Conservation (phyloP, 176 grass and related monocot genomes). For the Zoysia japonica region DNA sequence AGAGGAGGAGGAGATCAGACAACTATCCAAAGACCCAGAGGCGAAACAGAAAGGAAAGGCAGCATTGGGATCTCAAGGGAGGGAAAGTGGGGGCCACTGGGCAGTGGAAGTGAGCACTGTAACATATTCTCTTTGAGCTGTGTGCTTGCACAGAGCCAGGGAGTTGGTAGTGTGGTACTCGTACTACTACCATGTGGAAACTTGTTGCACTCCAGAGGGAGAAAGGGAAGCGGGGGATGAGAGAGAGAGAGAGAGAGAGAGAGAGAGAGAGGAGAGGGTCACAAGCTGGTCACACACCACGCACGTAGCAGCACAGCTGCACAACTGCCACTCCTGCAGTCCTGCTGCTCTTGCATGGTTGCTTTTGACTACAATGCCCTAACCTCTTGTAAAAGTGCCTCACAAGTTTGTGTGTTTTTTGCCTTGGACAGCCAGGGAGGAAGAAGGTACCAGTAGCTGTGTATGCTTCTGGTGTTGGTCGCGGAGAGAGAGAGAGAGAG, state of each 20-base stretch:
- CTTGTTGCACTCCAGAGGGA: slow-evolving; percentile 30
- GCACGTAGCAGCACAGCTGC: slow-evolving; percentile 12
- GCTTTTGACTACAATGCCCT: slow-evolving; percentile 63
- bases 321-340: slow-evolving; percentile 37
- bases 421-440: slow-evolving; percentile 21
- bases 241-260: slow-evolving; percentile 5
- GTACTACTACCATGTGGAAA: slow-evolving; percentile 41
- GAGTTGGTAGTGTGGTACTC: slow-evolving; percentile 46
- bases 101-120: slow-evolving; percentile 42
- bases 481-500: slow-evolving; percentile 32
- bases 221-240: no score
- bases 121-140: slow-evolving; percentile 50
- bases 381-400: slow-evolving; percentile 51
- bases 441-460: slow-evolving; percentile 18
- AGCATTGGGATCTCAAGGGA: slow-evolving; percentile 54
- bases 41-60: slow-evolving; percentile 58
- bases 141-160: slow-evolving; percentile 38
- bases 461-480: slow-evolving; percentile 32
- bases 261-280: background rate
- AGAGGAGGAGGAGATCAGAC: slow-evolving; percentile 55
- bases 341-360: slow-evolving; percentile 44
- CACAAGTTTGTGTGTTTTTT: slow-evolving; percentile 36
- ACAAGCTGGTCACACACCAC: slow-evolving; percentile 45
- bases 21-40: slow-evolving; percentile 41
- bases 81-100: slow-evolving; percentile 25